Evolutionary conservation across 2,329 filamentous ascomycete species (phyloP), one percentile per base, ranked within the genome.

Genomic region (Penicillium oxalicum): DNA sequence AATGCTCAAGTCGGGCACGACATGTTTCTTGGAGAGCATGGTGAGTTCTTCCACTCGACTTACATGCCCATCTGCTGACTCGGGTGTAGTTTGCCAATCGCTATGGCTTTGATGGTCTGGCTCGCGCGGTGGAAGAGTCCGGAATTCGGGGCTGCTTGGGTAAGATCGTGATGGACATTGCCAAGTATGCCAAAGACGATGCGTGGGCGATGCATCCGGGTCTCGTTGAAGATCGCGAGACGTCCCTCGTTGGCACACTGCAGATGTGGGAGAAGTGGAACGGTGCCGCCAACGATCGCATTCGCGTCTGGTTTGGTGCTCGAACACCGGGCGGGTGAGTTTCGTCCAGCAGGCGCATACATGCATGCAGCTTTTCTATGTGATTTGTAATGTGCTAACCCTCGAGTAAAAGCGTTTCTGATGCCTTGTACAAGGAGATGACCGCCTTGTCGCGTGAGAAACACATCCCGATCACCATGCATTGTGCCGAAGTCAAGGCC

Each of bases 11-110:
- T 71, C 67, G 4, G 75, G 75, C 0, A 77, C 75, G 4, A 78
- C 75, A 2, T 76, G 71, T 52, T 78, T 79, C 51, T 61, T 78
- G 5, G 75, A 78, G 57, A 76, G 74, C 37, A 77, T 78, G 75
- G 68, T 75, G 47, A 63, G 61, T 49, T 47, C n/a, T 18, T 9
- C 7, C 5, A 9, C 18, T 6, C 4, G 6, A 25, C 12, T 5
- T 0, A 18, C 18, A 4, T 8, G 0, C 12, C 2, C 13, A 24
- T 25, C 9, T 32, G 12, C 13, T 48, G 13, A 35, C 9, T 36
- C 4, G 6, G 35, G 24, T n/a, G 11, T n/a, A 72, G 68, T 74
- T 74, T 50, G 70, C 73, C 5, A 67, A 75, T 55, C 67, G 72
- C 12, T 74, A 73, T 46, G 72, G 73, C 4, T 75, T 75, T 47